phyloP scores from a whole-genome alignment of 305 asterid genomes.

The Stenogyne calaminthoides region DNA sequence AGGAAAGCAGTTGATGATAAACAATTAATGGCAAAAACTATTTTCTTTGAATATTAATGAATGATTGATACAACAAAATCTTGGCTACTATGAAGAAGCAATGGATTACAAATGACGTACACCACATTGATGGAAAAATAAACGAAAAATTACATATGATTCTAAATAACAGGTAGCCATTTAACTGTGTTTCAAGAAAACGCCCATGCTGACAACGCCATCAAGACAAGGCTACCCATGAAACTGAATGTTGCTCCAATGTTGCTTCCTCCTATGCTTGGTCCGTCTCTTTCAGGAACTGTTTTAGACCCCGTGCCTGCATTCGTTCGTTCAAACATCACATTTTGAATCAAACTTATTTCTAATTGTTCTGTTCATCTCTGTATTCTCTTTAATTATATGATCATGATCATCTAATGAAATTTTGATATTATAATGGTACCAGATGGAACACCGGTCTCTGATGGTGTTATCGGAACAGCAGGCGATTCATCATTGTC shows the following conservation, averaged over 20 bases:
- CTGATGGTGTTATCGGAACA: conserved; percentile 42
- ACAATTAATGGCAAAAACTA: neutral
- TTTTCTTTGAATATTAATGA: neutral
- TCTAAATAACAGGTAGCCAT: neutral
- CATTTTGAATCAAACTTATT: neutral
- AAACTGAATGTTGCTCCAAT: conserved; percentile 26
- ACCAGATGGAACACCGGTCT: conserved; percentile 46
- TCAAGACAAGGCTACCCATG: conserved; percentile 30
- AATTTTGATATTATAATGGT: neutral
- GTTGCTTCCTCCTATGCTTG: conserved; percentile 41
- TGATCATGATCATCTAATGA: neutral
- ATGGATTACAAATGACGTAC: neutral
- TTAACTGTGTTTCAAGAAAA: conserved; percentile 11
- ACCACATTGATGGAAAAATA: neutral
- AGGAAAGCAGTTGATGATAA: too few relatives aligned
- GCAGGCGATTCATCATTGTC: neutral
- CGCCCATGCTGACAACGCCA: conserved; percentile 39
- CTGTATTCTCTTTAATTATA: neutral
- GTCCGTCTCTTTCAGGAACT: conserved; percentile 36
- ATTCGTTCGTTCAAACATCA: neutral
- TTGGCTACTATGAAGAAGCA: neutral
- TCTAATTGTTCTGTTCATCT: neutral
- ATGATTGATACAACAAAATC: neutral
- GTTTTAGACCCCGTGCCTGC: conserved; percentile 51
- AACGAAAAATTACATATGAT: neutral